phyloP scores from a whole-genome alignment of 73 alveolate genomes.

The Paramecium primaurelia region DNA sequence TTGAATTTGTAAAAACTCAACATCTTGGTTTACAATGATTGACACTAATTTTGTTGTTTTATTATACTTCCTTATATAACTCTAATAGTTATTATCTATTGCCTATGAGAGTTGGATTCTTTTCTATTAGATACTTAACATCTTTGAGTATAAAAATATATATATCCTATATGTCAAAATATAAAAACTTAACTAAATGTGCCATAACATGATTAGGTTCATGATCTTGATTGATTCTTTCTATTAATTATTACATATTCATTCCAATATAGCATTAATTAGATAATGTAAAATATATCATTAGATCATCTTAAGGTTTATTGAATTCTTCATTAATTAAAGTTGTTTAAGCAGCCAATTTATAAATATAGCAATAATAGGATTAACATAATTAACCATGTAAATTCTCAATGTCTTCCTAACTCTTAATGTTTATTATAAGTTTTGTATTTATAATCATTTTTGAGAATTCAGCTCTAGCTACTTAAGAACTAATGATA shows the following conservation, averaged over 20 bases:
- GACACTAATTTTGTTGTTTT: not conserved
- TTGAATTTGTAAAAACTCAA: constrained; percentile 34
- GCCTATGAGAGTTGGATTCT: not conserved
- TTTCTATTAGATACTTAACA: constrained; percentile 17
- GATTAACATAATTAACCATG: not conserved
- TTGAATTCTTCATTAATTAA: constrained; percentile 8
- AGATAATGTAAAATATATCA: constrained; percentile 34
- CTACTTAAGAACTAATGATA: constrained; percentile 34
- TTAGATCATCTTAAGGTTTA: not conserved
- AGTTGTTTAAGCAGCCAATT: constrained; percentile 35
- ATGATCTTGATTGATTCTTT: not conserved
- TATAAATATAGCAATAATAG: constrained; percentile 14
- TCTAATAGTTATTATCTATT: not conserved
- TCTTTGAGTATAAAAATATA: constrained; percentile 25
- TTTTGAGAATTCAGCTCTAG: constrained; percentile 46
- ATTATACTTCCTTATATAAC: constrained; percentile 24
- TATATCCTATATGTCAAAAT: constrained; percentile 31
- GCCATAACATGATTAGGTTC: not conserved
- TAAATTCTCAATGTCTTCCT: not conserved
- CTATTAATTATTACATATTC: not conserved
- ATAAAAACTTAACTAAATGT: constrained; percentile 27
- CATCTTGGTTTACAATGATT: constrained; percentile 2
- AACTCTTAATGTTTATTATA: not conserved
- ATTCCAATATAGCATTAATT: constrained; percentile 25
- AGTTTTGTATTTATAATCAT: not conserved